Evolutionary conservation across 176 grass and related monocot genomes (phyloP).

Genomic region (Avena insularis): DNA sequence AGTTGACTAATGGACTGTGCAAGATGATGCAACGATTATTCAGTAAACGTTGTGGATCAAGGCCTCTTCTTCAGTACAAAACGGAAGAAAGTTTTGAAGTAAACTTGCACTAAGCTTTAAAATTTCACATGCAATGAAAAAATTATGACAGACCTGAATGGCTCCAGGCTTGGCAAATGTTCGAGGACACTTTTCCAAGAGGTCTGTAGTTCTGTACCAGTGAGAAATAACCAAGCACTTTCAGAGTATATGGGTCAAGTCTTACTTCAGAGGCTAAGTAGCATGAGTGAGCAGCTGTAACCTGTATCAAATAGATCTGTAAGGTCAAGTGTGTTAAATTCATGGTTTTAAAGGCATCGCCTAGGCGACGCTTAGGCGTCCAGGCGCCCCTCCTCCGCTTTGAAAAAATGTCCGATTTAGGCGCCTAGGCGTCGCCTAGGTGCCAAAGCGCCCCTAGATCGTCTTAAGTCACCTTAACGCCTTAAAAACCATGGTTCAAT

Average conservation of each 20-base stretch:
- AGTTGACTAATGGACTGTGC: constrained; percentile 1
- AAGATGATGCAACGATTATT: constrained; percentile 1
- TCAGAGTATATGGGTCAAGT: too few relatives aligned
- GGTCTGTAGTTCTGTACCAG: constrained; percentile 80
- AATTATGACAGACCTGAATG: constrained; percentile 62
- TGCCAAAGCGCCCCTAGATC: too few relatives aligned
- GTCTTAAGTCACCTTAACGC: too few relatives aligned
- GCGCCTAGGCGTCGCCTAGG: too few relatives aligned
- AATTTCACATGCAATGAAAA: neutral
- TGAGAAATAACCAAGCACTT: constrained; percentile 45
- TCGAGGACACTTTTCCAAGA: constrained; percentile 74
- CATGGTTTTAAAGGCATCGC: too few relatives aligned
- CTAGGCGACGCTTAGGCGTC: too few relatives aligned
- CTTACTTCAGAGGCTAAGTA: too few relatives aligned
- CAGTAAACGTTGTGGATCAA: neutral
- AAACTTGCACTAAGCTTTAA: neutral
- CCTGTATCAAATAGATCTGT: constrained; percentile 53
- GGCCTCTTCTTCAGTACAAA: neutral
- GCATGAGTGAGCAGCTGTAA: constrained; percentile 54
- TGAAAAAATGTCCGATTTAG: too few relatives aligned
- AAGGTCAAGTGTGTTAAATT: neutral
- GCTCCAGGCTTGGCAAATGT: constrained; percentile 45
- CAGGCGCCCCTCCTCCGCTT: too few relatives aligned
- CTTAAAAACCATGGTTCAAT: too few relatives aligned
- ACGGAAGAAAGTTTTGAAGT: neutral